These are phyloP conservation scores for Trichoderma breve DNA, from an alignment of 2,329 filamentous ascomycete genomes.

Conservation along the genomic window DNA sequence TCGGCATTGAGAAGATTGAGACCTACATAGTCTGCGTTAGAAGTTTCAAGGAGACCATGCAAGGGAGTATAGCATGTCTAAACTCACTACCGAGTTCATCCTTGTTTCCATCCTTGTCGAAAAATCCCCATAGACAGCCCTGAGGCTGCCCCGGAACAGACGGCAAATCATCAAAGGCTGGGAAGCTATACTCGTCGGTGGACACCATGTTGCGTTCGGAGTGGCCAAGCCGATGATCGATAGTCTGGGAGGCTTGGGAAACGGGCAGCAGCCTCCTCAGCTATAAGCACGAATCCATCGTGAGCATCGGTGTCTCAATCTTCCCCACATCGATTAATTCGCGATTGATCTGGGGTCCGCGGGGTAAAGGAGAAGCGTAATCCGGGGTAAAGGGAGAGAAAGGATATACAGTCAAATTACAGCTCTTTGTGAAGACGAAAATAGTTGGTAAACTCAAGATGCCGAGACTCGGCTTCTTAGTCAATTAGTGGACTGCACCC, in stretches of 20 bases:
- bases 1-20: not conserved
- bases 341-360: not conserved
- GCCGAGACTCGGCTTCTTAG: not conserved
- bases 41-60: not conserved
- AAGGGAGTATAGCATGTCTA: not conserved
- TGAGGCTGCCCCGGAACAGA: constrained; percentile 1
- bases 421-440: not conserved
- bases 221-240: not conserved
- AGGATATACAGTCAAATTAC: not conserved
- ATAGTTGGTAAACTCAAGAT: not conserved
- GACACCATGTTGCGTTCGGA: not conserved
- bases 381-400: not conserved
- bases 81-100: not conserved
- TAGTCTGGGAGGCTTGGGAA: not conserved
- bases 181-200: not conserved
- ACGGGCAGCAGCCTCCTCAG: not conserved
- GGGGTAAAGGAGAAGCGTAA: not conserved
- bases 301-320: not conserved
- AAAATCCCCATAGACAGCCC: not conserved
- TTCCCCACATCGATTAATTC: not conserved
- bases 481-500: not conserved
- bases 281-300: not conserved
- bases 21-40: not conserved
- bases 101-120: not conserved
- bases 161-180: not conserved